Base-by-base conservation (phyloP, 306 rosid species). In the Luffa acutangula region DNA sequence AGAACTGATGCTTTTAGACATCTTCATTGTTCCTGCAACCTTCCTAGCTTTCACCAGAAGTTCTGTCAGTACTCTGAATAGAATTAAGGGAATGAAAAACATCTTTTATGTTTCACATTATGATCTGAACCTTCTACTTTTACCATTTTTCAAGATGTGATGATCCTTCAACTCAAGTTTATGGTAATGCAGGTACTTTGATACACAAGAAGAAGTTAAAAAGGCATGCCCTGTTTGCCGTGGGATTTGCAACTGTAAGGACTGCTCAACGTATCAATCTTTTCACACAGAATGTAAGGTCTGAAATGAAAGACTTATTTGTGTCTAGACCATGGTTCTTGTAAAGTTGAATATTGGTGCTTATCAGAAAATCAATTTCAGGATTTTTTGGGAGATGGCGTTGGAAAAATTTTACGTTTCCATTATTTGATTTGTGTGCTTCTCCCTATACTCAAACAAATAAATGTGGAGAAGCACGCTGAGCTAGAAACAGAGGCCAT, bases 201-300 rank as follows among this genome's bases (percentile, higher is more conserved):
- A 88, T 41, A 91, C 91, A 9, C 93, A 87, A 88, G 89, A 93
- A 79, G 97, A 91, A 85, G 96, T 91, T 73, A 90, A 88, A 89
- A 84, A 67, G 86, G 97, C 94, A 56, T 96, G 99, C 81, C 99
- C 99, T 12, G 99, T 93, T 75, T 96, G 99, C 79, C 94, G 92
- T 76, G 87, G 92, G 87, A 87, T 89, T 81, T 96, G 99, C 87
- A 81, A 92, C 75, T 96, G 99, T 83, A 91, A 91, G 88, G 90
- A 93, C 84, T 96, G 99, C 83, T 83, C 85, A 80, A 85, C 84
- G 80, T 87, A 84, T 87, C 92, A 85, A 81, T 80, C 87, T 78
- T 84, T 84, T 80, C 93, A 90, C 85, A 86, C 82, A 80, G 94
- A 93, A 91, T 90, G 96, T 91, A 93, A 96, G 99, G 99, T 96